These are phyloP conservation scores for Globisporangium viniferum DNA, from an alignment of 352 stramenopile species.

Conservation along the genomic window DNA sequence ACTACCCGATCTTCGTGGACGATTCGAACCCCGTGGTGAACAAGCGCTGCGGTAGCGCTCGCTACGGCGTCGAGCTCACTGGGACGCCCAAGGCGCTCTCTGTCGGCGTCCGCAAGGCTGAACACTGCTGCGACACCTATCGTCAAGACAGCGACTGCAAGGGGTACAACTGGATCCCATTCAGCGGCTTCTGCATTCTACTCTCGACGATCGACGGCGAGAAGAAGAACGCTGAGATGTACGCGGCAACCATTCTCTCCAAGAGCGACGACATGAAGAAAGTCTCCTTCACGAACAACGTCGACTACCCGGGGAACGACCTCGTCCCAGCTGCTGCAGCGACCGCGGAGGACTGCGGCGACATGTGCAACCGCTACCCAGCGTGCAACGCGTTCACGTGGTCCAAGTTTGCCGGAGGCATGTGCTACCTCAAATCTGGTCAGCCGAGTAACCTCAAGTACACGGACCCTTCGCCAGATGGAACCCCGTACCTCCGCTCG, in stretches of 20 bases:
- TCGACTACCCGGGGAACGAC: slow-evolving; percentile 30
- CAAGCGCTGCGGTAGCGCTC: background rate
- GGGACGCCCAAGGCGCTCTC: background rate
- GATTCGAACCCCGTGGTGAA: background rate
- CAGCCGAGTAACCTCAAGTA: background rate
- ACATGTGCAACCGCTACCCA: slow-evolving; percentile 13
- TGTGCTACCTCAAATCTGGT: slow-evolving; percentile 31
- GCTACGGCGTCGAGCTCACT: background rate
- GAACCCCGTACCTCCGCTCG: too few relatives aligned
- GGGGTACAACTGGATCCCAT: slow-evolving; percentile 3
- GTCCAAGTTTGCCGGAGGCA: slow-evolving; percentile 18
- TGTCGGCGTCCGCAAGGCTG: too few relatives aligned
- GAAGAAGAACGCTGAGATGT: background rate
- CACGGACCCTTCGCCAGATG: too few relatives aligned
- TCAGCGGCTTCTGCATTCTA: background rate
- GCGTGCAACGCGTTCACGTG: slow-evolving; percentile 33
- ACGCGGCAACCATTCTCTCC: background rate
- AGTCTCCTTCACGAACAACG: slow-evolving; percentile 17
- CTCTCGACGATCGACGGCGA: background rate
- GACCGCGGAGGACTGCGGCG: slow-evolving; percentile 19
- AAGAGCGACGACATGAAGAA: background rate
- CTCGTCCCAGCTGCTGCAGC: slow-evolving; percentile 9
- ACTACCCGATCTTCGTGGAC: slow-evolving; percentile 31
- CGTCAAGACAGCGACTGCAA: background rate
- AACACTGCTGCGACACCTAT: slow-evolving; percentile 1